Base-by-base conservation (phyloP, 2,329 filamentous ascomycete species). In the Fusarium xyrophilum region DNA sequence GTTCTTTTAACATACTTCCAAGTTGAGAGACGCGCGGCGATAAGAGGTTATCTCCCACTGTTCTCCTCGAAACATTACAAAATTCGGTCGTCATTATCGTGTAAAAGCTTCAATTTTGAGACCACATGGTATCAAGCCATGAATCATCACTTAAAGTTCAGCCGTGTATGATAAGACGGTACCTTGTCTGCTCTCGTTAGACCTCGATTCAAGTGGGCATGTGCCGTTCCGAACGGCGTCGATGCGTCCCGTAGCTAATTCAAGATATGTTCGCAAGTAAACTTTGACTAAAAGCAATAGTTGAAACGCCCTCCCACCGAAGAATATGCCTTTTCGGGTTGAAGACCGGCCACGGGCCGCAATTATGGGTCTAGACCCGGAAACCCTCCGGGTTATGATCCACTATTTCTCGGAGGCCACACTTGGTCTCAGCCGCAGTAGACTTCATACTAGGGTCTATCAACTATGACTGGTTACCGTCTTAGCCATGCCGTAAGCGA, bases 181-280 rank as follows among this genome's bases (percentile, higher is more conserved):
- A 23, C 23, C 33, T 57, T 39, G 19, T 47, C 43, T 59, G 11
- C 25, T 51, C 23, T 36, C 28, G 35, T 19, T 39, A 40, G 43
- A 21, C 30, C 28, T 32, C 11, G 33, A n/a, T 36, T 46, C 19
- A 25, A 47, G 44, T 39, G 44, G 56, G 38, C 63, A 67, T 63
- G 70, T 70, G 67, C 66, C 70, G 68, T 66, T 60, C 68, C 67
- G 68, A 44, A 44, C 56, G 48, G 53, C 38, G 50, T 63, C 61
- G 63, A 70, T 66, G 56, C 69, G 60, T 66, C 44, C 66, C 58
- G 65, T 52, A 46, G 52, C 48, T 36, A 30, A 42, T n/a, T 36
- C 17, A 36, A 53, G 25, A 15, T 19, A 33, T 44, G 7, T 33
- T 46, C 25, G 42, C 55, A 58, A 60, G 59, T 52, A 70, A 40